These are phyloP conservation scores for Astraeus odoratus DNA, from an alignment of 768 basidiomycete species.

Conservation along the genomic window DNA sequence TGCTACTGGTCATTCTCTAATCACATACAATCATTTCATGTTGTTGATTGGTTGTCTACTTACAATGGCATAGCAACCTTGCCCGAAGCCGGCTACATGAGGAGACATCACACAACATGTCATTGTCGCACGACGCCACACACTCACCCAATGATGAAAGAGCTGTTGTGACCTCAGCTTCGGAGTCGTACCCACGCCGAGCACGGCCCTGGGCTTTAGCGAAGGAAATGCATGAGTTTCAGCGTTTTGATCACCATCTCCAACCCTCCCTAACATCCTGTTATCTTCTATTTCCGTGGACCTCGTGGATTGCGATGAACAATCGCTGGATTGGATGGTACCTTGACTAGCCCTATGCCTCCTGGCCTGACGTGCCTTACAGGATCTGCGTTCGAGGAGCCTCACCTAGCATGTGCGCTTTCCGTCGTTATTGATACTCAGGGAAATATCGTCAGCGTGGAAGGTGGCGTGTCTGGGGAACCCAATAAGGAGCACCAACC, in stretches of 20 bases:
- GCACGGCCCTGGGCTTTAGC: background rate
- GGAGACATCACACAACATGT: constrained; percentile 55
- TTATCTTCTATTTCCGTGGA: background rate
- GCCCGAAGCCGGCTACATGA: constrained; percentile 60
- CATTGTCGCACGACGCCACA: constrained; percentile 36
- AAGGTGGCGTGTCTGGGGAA: constrained; percentile 19
- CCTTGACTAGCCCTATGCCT: constrained; percentile 3
- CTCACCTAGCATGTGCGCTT: constrained; percentile 67
- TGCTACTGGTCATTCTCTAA: too few relatives aligned
- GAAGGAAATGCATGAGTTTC: background rate
- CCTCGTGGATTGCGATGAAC: too few relatives aligned
- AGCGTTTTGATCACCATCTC: too few relatives aligned
- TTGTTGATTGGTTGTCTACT: too few relatives aligned
- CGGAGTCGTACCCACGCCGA: background rate
- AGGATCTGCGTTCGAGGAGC: constrained; percentile 88
- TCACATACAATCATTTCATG: too few relatives aligned
- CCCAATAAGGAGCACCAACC: background rate
- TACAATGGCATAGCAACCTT: constrained; percentile 65
- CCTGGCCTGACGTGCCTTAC: constrained; percentile 48
- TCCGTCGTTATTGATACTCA: constrained; percentile 51
- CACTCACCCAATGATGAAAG: constrained; percentile 32
- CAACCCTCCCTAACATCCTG: background rate
- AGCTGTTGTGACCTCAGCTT: constrained; percentile 12
- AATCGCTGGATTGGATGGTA: background rate
- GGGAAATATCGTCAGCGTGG: constrained; percentile 17